Evolutionary conservation across 2,329 filamentous ascomycete genomes (phyloP).

Genomic region (Xylaria sp.): DNA sequence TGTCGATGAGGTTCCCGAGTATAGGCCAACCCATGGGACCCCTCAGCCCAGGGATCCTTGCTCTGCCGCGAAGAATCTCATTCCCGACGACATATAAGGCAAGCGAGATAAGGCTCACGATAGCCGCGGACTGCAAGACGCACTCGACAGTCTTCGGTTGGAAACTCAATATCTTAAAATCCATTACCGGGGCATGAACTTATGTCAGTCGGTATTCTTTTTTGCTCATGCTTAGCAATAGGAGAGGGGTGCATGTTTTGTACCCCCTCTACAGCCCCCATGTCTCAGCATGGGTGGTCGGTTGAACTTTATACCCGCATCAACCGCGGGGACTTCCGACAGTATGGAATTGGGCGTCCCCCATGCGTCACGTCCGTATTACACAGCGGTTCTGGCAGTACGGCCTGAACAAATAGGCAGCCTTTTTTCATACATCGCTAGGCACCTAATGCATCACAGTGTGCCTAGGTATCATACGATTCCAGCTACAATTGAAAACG

Average conservation of each 20-base stretch:
- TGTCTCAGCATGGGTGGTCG: background rate
- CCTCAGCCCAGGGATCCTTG: conserved; percentile 31
- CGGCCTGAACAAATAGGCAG: background rate
- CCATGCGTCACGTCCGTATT: background rate
- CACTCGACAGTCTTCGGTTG: conserved; percentile 3
- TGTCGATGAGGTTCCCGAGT: conserved; percentile 65
- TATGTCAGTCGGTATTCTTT: background rate
- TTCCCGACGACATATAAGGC: conserved; percentile 29
- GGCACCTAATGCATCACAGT: background rate
- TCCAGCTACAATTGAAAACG: too few relatives aligned
- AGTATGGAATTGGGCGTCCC: background rate
- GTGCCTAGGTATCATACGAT: background rate
- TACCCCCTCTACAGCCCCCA: too few relatives aligned
- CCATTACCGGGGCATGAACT: conserved; percentile 19
- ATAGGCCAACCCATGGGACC: conserved; percentile 41
- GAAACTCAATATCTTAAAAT: conserved; percentile 1
- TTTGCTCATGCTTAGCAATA: background rate
- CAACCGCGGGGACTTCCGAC: background rate
- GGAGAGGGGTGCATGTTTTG: background rate
- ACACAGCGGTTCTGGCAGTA: too few relatives aligned
- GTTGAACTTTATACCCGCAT: background rate
- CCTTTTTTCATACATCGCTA: background rate
- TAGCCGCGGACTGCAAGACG: conserved; percentile 2
- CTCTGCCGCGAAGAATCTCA: conserved; percentile 29
- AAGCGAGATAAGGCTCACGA: conserved; percentile 10